phyloP scores from a whole-genome alignment of 306 rosid genomes.

The Elaeagnus macrophylla region DNA sequence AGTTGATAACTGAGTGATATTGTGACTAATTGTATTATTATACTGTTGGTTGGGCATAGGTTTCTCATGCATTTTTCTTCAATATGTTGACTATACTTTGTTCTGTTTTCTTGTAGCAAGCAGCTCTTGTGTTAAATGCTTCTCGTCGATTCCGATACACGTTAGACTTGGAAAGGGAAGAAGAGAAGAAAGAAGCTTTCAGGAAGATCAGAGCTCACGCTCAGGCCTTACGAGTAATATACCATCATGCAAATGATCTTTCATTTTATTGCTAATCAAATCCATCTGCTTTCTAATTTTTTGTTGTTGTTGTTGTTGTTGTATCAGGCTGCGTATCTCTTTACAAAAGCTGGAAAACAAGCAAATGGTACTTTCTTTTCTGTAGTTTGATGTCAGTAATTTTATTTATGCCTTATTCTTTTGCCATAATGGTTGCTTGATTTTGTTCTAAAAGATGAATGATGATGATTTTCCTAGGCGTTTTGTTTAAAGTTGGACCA shows the following conservation, averaged over 20 bases:
- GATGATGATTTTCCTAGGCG: too few species aligned
- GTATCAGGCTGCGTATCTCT: conserved; percentile 74
- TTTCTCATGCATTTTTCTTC: conserved; percentile 4
- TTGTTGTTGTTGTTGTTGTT: conserved; percentile 17
- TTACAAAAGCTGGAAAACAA: conserved; percentile 36
- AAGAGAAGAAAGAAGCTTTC: conserved; percentile 52
- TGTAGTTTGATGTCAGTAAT: neutral
- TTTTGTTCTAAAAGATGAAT: too few species aligned
- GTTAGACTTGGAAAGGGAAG: conserved; percentile 90
- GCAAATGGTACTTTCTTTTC: conserved; percentile 41
- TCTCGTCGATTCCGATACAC: conserved; percentile 99
- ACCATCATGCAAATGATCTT: conserved; percentile 18
- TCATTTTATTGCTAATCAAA: conserved; percentile 3
- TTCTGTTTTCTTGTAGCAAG: conserved; percentile 57
- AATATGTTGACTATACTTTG: conserved; percentile 4
- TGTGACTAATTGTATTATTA: too few species aligned
- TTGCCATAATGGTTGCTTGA: too few species aligned
- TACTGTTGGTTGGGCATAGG: neutral
- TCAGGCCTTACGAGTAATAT: conserved; percentile 67
- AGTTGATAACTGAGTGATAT: too few species aligned
- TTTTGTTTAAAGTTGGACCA: too few species aligned
- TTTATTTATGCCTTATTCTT: neutral
- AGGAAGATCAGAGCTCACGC: conserved; percentile 79
- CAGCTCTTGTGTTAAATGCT: conserved; percentile 96
- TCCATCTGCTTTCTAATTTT: conserved; percentile 18